Percentiles rank a stretch among this genome's conserved stretches.
Evolutionary conservation across 805 yeast species (phyloP).

Genomic region (Cyberlindnera amylophila): DNA sequence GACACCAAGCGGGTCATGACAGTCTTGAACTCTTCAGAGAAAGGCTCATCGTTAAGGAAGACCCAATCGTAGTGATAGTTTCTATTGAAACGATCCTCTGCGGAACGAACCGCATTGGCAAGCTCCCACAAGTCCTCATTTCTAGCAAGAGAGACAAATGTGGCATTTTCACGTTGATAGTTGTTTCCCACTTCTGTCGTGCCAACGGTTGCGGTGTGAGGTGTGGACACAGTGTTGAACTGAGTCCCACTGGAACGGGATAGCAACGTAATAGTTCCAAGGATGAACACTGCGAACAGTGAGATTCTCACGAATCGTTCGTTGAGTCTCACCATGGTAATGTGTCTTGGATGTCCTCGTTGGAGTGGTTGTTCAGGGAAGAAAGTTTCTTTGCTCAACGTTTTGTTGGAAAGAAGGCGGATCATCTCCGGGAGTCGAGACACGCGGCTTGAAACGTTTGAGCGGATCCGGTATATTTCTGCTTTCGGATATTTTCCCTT

Average conservation of each 20-base stretch:
- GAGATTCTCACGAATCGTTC: slow-evolving; percentile 21
- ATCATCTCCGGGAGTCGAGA: too few relatives aligned
- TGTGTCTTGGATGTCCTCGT: neutral
- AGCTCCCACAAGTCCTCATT: slow-evolving; percentile 65
- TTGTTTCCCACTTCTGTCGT: neutral
- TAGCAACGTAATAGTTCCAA: slow-evolving; percentile 19
- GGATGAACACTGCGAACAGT: slow-evolving; percentile 16
- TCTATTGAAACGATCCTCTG: slow-evolving; percentile 86
- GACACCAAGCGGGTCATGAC: slow-evolving; percentile 65
- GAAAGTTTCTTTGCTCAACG: too few relatives aligned
- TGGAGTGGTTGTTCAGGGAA: neutral
- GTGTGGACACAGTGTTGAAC: too few relatives aligned
- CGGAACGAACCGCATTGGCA: slow-evolving; percentile 61
- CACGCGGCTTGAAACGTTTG: too few relatives aligned
- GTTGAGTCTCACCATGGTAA: slow-evolving; percentile 19
- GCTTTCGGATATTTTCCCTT: too few relatives aligned
- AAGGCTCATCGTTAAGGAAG: slow-evolving; percentile 83
- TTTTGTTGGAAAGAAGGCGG: too few relatives aligned
- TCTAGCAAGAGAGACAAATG: slow-evolving; percentile 78
- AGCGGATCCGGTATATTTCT: too few relatives aligned
- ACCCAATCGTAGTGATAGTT: slow-evolving; percentile 91
- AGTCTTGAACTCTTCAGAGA: slow-evolving; percentile 73
- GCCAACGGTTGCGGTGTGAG: neutral
- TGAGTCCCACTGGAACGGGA: slow-evolving; percentile 7
- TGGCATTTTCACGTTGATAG: slow-evolving; percentile 56